Percentiles rank a stretch among this genome's conserved stretches.
phyloP scores from a whole-genome alignment of 768 basidiomycete genomes.

The Xerocomellus dryophilus region DNA sequence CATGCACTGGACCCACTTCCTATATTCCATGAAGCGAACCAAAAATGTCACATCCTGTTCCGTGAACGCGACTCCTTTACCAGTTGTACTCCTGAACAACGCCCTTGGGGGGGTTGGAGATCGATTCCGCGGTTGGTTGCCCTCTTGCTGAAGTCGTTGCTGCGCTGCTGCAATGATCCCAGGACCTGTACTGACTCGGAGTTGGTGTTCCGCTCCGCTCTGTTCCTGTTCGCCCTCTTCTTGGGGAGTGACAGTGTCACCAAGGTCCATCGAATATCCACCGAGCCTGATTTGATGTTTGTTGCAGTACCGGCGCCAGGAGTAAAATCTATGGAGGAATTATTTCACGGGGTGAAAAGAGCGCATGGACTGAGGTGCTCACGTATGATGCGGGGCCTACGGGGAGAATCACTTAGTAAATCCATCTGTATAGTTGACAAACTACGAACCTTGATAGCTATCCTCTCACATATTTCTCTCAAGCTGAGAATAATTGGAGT shows the following conservation, averaged over 20 bases:
- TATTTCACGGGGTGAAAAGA: background rate
- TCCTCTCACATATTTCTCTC: conserved; percentile 83
- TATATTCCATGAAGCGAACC: conserved; percentile 72
- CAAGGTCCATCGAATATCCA: conserved; percentile 74
- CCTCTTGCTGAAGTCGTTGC: conserved; percentile 39
- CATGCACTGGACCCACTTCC: conserved; percentile 50
- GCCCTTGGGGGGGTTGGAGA: conserved; percentile 82
- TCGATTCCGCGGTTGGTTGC: conserved; percentile 46
- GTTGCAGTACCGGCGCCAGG: conserved; percentile 89
- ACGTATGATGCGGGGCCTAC: conserved; percentile 89
- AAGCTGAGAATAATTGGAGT: conserved; percentile 31
- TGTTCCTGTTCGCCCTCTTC: conserved; percentile 44
- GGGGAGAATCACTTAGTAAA: conserved; percentile 2
- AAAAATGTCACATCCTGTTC: conserved; percentile 78
- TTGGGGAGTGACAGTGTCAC: conserved; percentile 45
- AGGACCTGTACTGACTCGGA: conserved; percentile 37
- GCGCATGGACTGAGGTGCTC: conserved; percentile 20
- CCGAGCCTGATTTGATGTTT: conserved; percentile 90
- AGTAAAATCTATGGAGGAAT: conserved; percentile 64
- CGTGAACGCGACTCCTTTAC: conserved; percentile 88
- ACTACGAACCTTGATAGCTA: conserved; percentile 69
- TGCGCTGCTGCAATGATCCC: conserved; percentile 46
- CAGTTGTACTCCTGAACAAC: conserved; percentile 79
- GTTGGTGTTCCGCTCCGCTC: conserved; percentile 40
- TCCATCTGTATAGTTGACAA: background rate